These are phyloP conservation scores for Aspergillus ruber DNA, from an alignment of 2,329 filamentous ascomycete genomes.

Conservation along the genomic window DNA sequence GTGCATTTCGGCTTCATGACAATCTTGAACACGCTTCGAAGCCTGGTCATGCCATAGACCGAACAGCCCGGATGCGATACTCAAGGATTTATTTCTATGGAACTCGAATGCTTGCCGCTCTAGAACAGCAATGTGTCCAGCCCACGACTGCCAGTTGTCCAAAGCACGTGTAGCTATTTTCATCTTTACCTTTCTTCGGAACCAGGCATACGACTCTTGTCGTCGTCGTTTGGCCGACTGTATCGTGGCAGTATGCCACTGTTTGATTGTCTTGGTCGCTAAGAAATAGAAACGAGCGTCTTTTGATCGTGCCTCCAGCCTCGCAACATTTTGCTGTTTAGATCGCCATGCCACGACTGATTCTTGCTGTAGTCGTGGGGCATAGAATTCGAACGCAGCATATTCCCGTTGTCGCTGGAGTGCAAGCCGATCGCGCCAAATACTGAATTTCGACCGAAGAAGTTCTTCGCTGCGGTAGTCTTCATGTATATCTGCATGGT, in stretches of 20 bases:
- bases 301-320: constrained; percentile 48
- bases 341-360: constrained; percentile 34
- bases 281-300: constrained; percentile 53
- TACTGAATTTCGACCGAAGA: constrained; percentile 26
- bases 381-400: constrained; percentile 38
- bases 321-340: constrained; percentile 36
- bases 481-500: constrained; percentile 31
- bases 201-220: constrained; percentile 49
- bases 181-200: constrained; percentile 50
- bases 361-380: constrained; percentile 35
- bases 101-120: constrained; percentile 34
- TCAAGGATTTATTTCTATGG: constrained; percentile 28
- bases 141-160: constrained; percentile 30
- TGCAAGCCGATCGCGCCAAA: constrained; percentile 33
- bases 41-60: constrained; percentile 39
- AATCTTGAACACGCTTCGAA: constrained; percentile 27
- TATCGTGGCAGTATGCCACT: constrained; percentile 46
- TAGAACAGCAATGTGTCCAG: constrained; percentile 27
- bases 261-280: constrained; percentile 44
- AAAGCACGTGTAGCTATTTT: constrained; percentile 45
- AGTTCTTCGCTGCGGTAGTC: constrained; percentile 27
- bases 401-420: constrained; percentile 36
- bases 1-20: constrained; percentile 32
- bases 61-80: constrained; percentile 31
- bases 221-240: constrained; percentile 48